phyloP scores from a whole-genome alignment of 305 asterid species.

The Ruellia speciosa region DNA sequence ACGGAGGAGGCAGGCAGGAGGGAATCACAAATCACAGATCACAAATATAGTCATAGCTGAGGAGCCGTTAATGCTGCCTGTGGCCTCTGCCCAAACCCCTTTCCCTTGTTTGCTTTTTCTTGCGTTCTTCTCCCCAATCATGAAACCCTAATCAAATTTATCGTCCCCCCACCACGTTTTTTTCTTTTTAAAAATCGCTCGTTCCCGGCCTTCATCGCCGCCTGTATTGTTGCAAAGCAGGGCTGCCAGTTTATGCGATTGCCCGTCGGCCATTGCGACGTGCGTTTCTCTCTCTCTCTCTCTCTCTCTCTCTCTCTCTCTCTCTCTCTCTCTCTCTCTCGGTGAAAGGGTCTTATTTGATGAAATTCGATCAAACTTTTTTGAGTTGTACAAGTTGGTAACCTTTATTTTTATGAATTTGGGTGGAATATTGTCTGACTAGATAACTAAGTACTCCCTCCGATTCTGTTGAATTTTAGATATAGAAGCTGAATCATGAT shows the following conservation, averaged over 20 bases:
- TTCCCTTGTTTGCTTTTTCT: conserved; percentile 1
- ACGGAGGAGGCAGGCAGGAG: neutral
- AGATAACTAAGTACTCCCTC: too few species aligned
- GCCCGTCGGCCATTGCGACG: conserved; percentile 18
- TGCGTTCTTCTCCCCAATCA: neutral
- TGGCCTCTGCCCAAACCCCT: neutral
- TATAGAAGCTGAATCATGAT: too few species aligned
- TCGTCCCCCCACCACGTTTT: neutral
- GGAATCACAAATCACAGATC: neutral
- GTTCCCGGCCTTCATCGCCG: neutral
- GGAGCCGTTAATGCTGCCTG: conserved; percentile 10
- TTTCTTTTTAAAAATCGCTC: neutral
- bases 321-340: too few species aligned
- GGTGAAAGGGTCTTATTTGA: too few species aligned
- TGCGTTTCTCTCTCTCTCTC: too few species aligned
- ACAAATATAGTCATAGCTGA: conserved; percentile 1
- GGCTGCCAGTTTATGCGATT: conserved; percentile 8
- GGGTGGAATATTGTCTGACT: conserved; percentile 3
- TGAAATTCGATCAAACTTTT: conserved; percentile 5
- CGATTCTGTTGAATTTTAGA: too few species aligned
- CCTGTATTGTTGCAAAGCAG: conserved; percentile 11
- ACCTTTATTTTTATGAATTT: conserved; percentile 4
- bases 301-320: too few species aligned
- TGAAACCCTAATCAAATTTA: conserved; percentile 8
- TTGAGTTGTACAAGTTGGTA: conserved; percentile 7